Conservation (phyloP, 306 rosid species). For the Vigna unguiculata region DNA sequence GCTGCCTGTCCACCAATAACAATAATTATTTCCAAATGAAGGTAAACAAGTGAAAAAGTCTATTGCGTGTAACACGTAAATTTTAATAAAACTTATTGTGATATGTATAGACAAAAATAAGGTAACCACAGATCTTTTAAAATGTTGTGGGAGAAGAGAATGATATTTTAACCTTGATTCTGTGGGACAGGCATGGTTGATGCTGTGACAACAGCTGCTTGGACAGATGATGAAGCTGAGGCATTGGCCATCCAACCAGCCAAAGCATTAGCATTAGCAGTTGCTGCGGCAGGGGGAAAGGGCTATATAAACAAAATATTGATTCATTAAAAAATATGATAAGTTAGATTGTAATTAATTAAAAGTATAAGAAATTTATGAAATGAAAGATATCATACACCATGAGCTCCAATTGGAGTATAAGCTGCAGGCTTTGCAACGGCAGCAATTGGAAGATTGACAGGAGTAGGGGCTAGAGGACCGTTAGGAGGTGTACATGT, state of each 20-base stretch:
- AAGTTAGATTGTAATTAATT: constrained; percentile 10
- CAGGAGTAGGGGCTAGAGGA: constrained; percentile 73
- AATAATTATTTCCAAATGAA: constrained; percentile 5
- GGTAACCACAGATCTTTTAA: neutral
- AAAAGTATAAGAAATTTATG: constrained; percentile 25
- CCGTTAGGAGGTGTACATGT: constrained; percentile 74
- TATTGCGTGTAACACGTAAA: constrained; percentile 18
- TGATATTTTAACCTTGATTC: constrained; percentile 71
- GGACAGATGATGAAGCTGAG: constrained; percentile 87
- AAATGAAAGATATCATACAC: constrained; percentile 70
- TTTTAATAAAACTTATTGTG: neutral
- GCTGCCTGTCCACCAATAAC: neutral
- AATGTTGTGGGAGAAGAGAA: neutral
- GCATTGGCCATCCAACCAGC: constrained; percentile 97
- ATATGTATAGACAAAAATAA: constrained; percentile 18
- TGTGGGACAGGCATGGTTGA: constrained; percentile 81
- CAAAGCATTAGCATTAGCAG: constrained; percentile 84
- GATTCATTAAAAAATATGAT: constrained; percentile 37
- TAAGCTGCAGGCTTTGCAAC: constrained; percentile 82
- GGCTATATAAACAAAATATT: constrained; percentile 57
- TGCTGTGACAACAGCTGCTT: constrained; percentile 92
- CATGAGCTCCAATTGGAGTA: constrained; percentile 75
- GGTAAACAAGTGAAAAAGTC: neutral
- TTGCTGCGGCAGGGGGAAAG: constrained; percentile 68
- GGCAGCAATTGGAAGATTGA: constrained; percentile 79